Conservation (phyloP, 2,329 filamentous ascomycete species). For the Aspergillus ustus region DNA sequence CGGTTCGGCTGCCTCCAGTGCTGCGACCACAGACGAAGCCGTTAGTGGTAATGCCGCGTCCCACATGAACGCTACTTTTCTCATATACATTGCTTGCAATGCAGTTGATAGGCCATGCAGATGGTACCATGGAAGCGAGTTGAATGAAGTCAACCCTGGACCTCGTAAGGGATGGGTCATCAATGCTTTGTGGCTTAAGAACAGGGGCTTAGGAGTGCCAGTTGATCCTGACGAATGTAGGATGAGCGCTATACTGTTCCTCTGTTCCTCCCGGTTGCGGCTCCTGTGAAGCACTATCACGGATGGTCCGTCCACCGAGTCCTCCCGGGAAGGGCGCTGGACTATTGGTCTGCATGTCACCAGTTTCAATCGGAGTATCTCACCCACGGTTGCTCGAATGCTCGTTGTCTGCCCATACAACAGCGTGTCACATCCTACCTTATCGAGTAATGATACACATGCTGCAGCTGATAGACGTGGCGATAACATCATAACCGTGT, state of each 20-base stretch:
- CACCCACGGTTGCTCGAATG: conserved; percentile 38
- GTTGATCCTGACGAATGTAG: conserved; percentile 57
- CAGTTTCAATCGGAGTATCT: conserved; percentile 31
- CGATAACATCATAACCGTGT: conserved; percentile 50
- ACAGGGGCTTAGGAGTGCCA: conserved; percentile 52
- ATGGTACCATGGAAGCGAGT: conserved; percentile 52
- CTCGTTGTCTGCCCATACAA: conserved; percentile 42
- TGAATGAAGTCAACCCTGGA: conserved; percentile 48
- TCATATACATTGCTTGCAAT: conserved; percentile 51
- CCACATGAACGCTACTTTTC: conserved; percentile 48
- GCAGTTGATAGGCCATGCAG: conserved; percentile 49
- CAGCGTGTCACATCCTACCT: conserved; percentile 40
- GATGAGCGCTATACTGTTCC: conserved; percentile 43
- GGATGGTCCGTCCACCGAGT: conserved; percentile 18
- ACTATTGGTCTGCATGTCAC: conserved; percentile 33
- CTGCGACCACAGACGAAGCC: conserved; percentile 39
- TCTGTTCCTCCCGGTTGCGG: conserved; percentile 34
- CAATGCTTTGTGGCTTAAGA: conserved; percentile 48
- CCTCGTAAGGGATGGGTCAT: conserved; percentile 42
- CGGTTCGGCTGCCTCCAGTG: conserved; percentile 42
- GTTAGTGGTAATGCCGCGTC: conserved; percentile 48
- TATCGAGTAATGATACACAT: conserved; percentile 46
- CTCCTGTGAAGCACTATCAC: conserved; percentile 25
- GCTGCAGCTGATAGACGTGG: conserved; percentile 48
- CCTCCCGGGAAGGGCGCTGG: conserved; percentile 15